Evolutionary conservation across 2,329 filamentous ascomycete species (phyloP).

Genomic region (Aspergillus puulaauensis): DNA sequence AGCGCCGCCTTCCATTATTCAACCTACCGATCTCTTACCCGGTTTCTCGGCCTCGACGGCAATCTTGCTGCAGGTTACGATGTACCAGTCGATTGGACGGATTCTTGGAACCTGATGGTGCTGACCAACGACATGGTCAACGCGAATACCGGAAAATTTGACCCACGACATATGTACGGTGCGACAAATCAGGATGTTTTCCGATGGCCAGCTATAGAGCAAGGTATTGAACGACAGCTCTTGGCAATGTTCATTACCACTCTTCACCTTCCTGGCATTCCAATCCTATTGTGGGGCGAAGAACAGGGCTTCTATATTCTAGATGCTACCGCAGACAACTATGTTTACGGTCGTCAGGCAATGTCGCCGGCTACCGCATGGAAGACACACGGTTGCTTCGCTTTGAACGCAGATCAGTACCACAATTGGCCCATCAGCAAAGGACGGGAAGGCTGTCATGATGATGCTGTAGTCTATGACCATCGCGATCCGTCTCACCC

Average conservation of each 20-base stretch:
- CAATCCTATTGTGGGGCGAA: conserved; percentile 63
- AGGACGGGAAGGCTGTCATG: conserved; percentile 55
- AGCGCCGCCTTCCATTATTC: conserved; percentile 64
- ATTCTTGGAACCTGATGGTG: conserved; percentile 58
- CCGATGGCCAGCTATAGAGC: conserved; percentile 60
- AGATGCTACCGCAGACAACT: conserved; percentile 64
- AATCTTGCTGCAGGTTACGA: conserved; percentile 56
- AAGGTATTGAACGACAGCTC: conserved; percentile 58
- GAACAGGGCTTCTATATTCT: conserved; percentile 65
- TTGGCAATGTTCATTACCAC: conserved; percentile 60
- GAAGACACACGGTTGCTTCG: conserved; percentile 65
- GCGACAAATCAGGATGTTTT: conserved; percentile 67
- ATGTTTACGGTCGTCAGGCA: conserved; percentile 64
- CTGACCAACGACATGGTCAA: conserved; percentile 61
- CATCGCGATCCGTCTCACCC: conserved; percentile 64
- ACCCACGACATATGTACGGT: conserved; percentile 65
- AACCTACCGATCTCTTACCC: conserved; percentile 61
- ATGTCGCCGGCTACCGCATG: conserved; percentile 63
- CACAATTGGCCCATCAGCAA: conserved; percentile 58
- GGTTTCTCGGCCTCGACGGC: conserved; percentile 62
- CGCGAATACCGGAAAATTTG: conserved; percentile 59
- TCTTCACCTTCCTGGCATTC: conserved; percentile 60
- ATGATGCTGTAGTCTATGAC: conserved; percentile 58
- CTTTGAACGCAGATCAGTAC: conserved; percentile 56
- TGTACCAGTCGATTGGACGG: conserved; percentile 54